Evolutionary conservation across 2,329 filamentous ascomycete species (phyloP).

Genomic region (Ophiostoma ulmi): DNA sequence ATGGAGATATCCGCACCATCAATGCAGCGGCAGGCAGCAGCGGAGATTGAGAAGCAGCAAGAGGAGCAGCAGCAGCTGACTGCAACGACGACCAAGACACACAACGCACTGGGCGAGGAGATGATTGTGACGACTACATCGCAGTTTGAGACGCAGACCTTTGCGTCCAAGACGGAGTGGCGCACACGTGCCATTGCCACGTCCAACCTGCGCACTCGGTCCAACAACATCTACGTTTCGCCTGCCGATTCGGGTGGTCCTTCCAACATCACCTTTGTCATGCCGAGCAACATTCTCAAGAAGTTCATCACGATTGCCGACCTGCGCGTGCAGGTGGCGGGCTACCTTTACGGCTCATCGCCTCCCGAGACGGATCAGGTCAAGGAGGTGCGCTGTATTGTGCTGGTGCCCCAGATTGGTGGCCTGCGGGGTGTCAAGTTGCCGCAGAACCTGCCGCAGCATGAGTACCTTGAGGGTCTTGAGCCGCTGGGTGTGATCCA

Average conservation of each 20-base stretch:
- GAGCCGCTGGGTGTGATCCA: constrained; percentile 94
- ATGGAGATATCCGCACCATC: constrained; percentile 99
- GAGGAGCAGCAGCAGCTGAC: constrained; percentile 95
- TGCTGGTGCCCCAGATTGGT: constrained; percentile 95
- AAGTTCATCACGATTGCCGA: constrained; percentile 97
- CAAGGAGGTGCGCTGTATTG: constrained; percentile 94
- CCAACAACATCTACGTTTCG: constrained; percentile 98
- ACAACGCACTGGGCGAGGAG: constrained; percentile 94
- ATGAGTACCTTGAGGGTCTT: constrained; percentile 79
- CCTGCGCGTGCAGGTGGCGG: constrained; percentile 90
- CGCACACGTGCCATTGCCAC: constrained; percentile 94
- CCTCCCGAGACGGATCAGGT: constrained; percentile 93
- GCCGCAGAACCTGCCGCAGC: constrained; percentile 82
- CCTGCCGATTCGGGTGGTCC: constrained; percentile 84
- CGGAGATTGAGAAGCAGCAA: constrained; percentile 98
- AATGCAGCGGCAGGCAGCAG: constrained; percentile 95
- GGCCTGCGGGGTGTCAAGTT: constrained; percentile 88
- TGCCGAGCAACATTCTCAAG: constrained; percentile 98
- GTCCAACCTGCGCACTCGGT: constrained; percentile 84
- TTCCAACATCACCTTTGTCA: constrained; percentile 74
- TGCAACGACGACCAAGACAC: constrained; percentile 95
- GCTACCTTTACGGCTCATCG: constrained; percentile 88
- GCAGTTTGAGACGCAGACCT: constrained; percentile 94
- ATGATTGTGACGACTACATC: constrained; percentile 98
- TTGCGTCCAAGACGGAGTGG: constrained; percentile 98